phyloP scores from a whole-genome alignment of 108 stramenopile species.

The Cyclotella sp. region DNA sequence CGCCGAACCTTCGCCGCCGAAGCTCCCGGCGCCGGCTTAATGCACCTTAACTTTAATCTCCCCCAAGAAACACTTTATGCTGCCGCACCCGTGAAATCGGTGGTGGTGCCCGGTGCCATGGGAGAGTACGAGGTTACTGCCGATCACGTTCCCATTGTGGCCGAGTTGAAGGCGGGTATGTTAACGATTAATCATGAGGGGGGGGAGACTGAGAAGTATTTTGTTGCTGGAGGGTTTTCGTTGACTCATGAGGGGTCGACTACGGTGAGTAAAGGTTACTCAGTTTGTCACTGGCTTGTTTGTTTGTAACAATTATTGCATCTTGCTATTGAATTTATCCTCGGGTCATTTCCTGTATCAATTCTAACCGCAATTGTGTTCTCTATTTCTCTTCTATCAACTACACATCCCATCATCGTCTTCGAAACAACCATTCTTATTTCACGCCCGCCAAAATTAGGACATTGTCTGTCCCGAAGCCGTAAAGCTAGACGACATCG shows the following conservation, averaged over 20 bases:
- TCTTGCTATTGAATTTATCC: not conserved
- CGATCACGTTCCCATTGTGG: conserved; percentile 94
- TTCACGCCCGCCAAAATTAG: conserved; percentile 33
- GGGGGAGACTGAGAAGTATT: conserved; percentile 95
- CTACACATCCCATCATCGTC: not conserved
- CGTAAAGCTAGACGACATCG: conserved; percentile 95
- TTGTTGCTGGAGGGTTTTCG: conserved; percentile 96
- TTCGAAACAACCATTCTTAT: conserved; percentile 8
- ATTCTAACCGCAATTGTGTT: not conserved
- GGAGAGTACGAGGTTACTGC: conserved; percentile 98
- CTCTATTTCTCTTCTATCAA: not conserved
- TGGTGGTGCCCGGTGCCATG: conserved; percentile 90
- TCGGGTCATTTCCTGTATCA: not conserved
- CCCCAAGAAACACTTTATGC: conserved; percentile 95
- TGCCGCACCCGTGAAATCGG: conserved; percentile 74
- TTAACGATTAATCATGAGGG: conserved; percentile 90
- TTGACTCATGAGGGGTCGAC: conserved; percentile 91
- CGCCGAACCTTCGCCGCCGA: conserved; percentile 48
- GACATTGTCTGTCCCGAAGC: conserved; percentile 97
- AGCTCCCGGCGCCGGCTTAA: conserved; percentile 58
- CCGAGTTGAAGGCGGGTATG: conserved; percentile 96
- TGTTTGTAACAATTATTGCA: no score
- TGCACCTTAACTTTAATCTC: conserved; percentile 92
- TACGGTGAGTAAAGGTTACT: conserved; percentile 71
- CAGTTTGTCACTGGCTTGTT: no score